phyloP scores from a whole-genome alignment of 805 yeast genomes.

The Wickerhamomyces subpelliculosus region DNA sequence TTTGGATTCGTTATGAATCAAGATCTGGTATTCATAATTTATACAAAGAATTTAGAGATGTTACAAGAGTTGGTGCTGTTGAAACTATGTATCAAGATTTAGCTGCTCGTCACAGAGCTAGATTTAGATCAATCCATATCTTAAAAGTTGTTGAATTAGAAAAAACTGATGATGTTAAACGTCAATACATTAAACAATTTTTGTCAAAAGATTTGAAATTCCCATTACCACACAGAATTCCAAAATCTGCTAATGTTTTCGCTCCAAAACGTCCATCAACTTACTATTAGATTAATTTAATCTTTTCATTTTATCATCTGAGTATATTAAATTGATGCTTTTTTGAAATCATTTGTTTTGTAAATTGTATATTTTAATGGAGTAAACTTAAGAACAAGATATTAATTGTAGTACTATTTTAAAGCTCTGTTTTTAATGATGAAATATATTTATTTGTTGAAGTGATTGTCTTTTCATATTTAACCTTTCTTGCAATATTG shows the following conservation, averaged over 20 bases:
- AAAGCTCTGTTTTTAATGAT: no score
- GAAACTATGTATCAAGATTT: slow-evolving; percentile 98
- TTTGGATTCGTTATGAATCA: slow-evolving; percentile 99
- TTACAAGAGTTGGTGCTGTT: slow-evolving; percentile 98
- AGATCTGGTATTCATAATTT: slow-evolving; percentile 99
- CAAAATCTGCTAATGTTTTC: slow-evolving; percentile 82
- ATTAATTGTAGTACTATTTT: not conserved
- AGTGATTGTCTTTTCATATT: no score
- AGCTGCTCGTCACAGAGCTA: slow-evolving; percentile 99
- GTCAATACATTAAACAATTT: slow-evolving; percentile 98
- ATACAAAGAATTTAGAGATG: slow-evolving; percentile 99
- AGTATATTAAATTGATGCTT: slow-evolving; percentile 4
- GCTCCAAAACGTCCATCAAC: slow-evolving; percentile 94
- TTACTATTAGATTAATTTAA: slow-evolving; percentile 64
- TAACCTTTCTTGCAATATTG: no score
- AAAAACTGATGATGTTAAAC: slow-evolving; percentile 96
- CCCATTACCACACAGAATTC: slow-evolving; percentile 99
- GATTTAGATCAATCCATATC: slow-evolving; percentile 99
- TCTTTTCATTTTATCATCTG: slow-evolving; percentile 7
- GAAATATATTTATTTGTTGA: no score
- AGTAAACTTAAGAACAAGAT: slow-evolving; percentile 1
- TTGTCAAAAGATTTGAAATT: slow-evolving; percentile 91
- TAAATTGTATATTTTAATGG: slow-evolving; percentile 7
- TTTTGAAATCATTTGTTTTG: slow-evolving; percentile 3
- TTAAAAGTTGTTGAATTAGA: slow-evolving; percentile 98